phyloP scores from a whole-genome alignment of 805 yeast species.

The Cyberlindnera mycetangii region DNA sequence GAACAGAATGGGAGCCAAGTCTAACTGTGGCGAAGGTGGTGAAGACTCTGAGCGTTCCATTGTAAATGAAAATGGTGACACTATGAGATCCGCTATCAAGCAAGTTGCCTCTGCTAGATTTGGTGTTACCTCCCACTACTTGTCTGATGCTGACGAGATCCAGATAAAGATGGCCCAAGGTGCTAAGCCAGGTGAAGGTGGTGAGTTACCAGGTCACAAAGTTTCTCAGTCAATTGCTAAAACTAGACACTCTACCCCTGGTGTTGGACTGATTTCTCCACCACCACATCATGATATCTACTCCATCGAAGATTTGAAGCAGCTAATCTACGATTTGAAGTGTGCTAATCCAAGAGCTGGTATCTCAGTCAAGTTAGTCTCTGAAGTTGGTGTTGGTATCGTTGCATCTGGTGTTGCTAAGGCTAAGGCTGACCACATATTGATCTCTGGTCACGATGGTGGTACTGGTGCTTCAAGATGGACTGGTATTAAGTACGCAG shows the following conservation, averaged over 20 bases:
- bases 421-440: conserved; percentile 95
- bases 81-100: conserved; percentile 98
- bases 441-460: conserved; percentile 98
- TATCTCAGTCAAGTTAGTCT: conserved; percentile 92
- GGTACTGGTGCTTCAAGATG: conserved; percentile 99
- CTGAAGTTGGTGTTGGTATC: conserved; percentile 98
- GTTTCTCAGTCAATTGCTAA: conserved; percentile 86
- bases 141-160: conserved; percentile 94
- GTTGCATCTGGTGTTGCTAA: conserved; percentile 99
- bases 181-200: conserved; percentile 99
- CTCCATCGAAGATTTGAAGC: conserved; percentile 96
- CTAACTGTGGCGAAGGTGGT: conserved; percentile 99
- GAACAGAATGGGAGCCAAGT: conserved; percentile 97
- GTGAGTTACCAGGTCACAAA: conserved; percentile 65
- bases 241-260: conserved; percentile 94
- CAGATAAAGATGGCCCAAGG: conserved; percentile 99
- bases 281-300: conserved; percentile 99
- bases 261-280: conserved; percentile 95
- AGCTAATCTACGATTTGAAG: conserved; percentile 91
- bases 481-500: conserved; percentile 96
- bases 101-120: conserved; percentile 98
- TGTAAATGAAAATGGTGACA: conserved; percentile 83
- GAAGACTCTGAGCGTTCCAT: conserved; percentile 91
- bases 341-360: conserved; percentile 97
- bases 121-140: conserved; percentile 93